Conservation (phyloP, 495 filamentous ascomycete genomes). For the Tirmania nivea region DNA sequence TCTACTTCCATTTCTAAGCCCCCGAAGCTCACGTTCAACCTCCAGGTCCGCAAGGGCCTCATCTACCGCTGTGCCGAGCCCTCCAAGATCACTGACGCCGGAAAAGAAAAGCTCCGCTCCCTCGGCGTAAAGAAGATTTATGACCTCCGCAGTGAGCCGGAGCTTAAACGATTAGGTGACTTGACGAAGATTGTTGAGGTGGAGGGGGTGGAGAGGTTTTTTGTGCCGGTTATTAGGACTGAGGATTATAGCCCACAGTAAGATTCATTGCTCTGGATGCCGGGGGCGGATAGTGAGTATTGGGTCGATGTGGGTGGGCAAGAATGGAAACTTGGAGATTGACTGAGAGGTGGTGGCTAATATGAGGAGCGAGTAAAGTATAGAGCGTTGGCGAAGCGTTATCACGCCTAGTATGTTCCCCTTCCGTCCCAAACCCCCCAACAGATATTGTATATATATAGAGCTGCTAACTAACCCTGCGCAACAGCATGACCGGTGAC, state of each 20-base stretch:
- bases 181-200: conserved; percentile 18
- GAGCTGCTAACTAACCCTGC: too few species aligned
- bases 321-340: neutral
- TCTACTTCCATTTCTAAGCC: too few species aligned
- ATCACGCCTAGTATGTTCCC: conserved; percentile 22
- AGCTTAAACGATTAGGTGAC: conserved; percentile 24
- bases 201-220: conserved; percentile 17
- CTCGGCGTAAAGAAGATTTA: conserved; percentile 40
- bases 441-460: too few species aligned
- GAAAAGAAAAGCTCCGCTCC: conserved; percentile 28
- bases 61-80: conserved; percentile 40
- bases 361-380: neutral
- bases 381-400: conserved; percentile 17
- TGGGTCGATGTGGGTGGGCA: neutral
- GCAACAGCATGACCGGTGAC: conserved; percentile 20
- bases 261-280: conserved; percentile 6
- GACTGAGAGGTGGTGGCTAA: neutral
- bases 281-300: neutral
- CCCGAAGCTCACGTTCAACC: neutral
- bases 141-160: conserved; percentile 38
- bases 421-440: conserved; percentile 7
- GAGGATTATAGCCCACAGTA: conserved; percentile 35
- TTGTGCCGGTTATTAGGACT: conserved; percentile 34
- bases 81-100: conserved; percentile 28
- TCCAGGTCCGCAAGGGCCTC: conserved; percentile 26